These are phyloP conservation scores for Lachnellula hyalina DNA, from an alignment of 2,329 filamentous ascomycete species.

Conservation along the genomic window DNA sequence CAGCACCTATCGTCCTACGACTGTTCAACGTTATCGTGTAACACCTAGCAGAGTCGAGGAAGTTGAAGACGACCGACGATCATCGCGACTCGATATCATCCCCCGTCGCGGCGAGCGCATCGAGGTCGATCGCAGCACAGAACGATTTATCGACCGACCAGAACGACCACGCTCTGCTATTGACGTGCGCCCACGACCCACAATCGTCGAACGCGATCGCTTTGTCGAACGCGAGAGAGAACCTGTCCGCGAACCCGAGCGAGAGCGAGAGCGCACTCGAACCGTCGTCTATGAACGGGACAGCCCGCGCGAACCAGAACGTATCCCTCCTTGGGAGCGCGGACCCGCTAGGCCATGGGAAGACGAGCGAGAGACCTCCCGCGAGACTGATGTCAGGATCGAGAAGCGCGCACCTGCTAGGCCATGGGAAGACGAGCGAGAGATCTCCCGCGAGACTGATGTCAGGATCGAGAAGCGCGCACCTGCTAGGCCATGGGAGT, in stretches of 20 bases:
- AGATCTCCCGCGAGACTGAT: slow-evolving; percentile 24
- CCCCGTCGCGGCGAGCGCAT: slow-evolving; percentile 23
- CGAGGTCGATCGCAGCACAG: slow-evolving; percentile 29
- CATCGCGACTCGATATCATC: slow-evolving; percentile 22
- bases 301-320: slow-evolving; percentile 32
- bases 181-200: slow-evolving; percentile 21
- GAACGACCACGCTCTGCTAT: slow-evolving; percentile 27
- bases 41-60: slow-evolving; percentile 26
- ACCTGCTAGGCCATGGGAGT: slow-evolving; percentile 12
- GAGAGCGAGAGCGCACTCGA: slow-evolving; percentile 26
- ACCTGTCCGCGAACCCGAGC: slow-evolving; percentile 24
- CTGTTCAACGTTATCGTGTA: slow-evolving; percentile 31
- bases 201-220: slow-evolving; percentile 18
- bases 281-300: slow-evolving; percentile 40
- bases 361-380: slow-evolving; percentile 16
- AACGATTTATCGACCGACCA: slow-evolving; percentile 19
- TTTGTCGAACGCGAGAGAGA: slow-evolving; percentile 26
- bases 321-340: slow-evolving; percentile 33
- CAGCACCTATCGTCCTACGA: slow-evolving; percentile 24
- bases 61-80: slow-evolving; percentile 25
- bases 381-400: slow-evolving; percentile 26
- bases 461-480: slow-evolving; percentile 23
- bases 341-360: slow-evolving; percentile 25
- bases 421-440: slow-evolving; percentile 22
- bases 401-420: slow-evolving; percentile 27